These are phyloP conservation scores for Panaeolus papilionaceus DNA, from an alignment of 768 basidiomycete species.

Conservation along the genomic window DNA sequence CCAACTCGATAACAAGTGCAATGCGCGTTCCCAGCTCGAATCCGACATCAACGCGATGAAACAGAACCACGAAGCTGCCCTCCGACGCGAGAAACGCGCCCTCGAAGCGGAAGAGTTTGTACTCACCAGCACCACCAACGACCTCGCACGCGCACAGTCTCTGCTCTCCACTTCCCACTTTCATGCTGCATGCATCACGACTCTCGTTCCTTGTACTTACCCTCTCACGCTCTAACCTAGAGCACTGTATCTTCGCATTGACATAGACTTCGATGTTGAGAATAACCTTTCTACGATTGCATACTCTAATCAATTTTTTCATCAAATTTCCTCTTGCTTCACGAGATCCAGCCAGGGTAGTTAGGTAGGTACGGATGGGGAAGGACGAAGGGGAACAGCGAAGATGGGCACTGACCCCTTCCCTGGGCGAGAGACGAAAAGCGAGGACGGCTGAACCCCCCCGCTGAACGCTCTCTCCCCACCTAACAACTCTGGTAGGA, in stretches of 20 bases:
- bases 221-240: neutral
- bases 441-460: too few relatives aligned
- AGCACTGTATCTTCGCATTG: constrained; percentile 5
- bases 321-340: neutral
- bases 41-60: constrained; percentile 62
- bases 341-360: too few relatives aligned
- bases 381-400: too few relatives aligned
- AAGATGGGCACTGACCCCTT: too few relatives aligned
- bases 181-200: neutral
- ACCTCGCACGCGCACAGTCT: constrained; percentile 66
- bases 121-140: constrained; percentile 65
- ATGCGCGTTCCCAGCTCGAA: constrained; percentile 59
- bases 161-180: constrained; percentile 46
- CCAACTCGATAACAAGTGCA: constrained; percentile 64
- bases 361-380: too few relatives aligned
- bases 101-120: constrained; percentile 76
- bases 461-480: too few relatives aligned
- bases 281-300: neutral
- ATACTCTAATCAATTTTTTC: neutral
- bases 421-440: too few relatives aligned
- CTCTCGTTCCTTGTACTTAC: constrained; percentile 5
- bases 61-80: constrained; percentile 65
- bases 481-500: too few relatives aligned
- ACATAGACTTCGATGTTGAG: constrained; percentile 7
- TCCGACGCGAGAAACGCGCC: constrained; percentile 64